Conservation (phyloP, 2,329 filamentous ascomycete species). For the Didymella pinodella region DNA sequence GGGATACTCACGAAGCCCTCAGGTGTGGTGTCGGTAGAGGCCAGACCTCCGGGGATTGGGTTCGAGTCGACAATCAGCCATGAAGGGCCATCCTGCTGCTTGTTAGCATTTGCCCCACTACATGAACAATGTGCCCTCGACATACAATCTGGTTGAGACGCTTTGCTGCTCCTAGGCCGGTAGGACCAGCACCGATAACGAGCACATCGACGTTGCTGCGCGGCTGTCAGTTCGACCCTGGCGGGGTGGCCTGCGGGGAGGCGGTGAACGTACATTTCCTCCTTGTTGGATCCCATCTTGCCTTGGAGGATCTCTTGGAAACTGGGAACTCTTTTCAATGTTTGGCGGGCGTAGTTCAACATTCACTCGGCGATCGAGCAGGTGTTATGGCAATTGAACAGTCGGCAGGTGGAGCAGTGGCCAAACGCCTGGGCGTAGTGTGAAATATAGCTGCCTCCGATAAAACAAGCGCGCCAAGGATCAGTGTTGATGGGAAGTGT, state of each 20-base stretch:
- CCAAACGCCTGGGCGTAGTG: conserved; percentile 26
- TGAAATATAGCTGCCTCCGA: conserved; percentile 35
- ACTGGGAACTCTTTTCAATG: conserved; percentile 53
- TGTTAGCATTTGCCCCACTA: conserved; percentile 35
- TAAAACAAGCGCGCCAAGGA: conserved; percentile 40
- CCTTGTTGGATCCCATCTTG: conserved; percentile 51
- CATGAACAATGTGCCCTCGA: conserved; percentile 16
- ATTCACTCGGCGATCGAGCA: conserved; percentile 43
- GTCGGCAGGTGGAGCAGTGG: conserved; percentile 26
- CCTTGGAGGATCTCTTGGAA: conserved; percentile 53
- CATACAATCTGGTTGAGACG: conserved; percentile 94
- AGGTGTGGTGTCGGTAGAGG: conserved; percentile 90
- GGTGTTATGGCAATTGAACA: conserved; percentile 27
- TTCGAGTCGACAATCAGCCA: conserved; percentile 96
- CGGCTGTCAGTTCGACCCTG: conserved; percentile 31
- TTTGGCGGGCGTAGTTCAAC: conserved; percentile 51
- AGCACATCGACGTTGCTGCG: conserved; percentile 91
- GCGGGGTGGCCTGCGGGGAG: conserved; percentile 24
- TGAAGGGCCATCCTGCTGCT: conserved; percentile 79
- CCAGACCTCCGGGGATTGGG: conserved; percentile 92
- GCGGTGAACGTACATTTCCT: conserved; percentile 53
- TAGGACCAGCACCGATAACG: conserved; percentile 96
- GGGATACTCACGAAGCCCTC: conserved; percentile 88
- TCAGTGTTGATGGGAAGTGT: conserved; percentile 23
- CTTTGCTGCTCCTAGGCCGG: conserved; percentile 97